Percentiles rank a stretch among this genome's conserved stretches.
Evolutionary conservation across 768 basidiomycete genomes (phyloP).

Genomic region (Suillus variegatus): DNA sequence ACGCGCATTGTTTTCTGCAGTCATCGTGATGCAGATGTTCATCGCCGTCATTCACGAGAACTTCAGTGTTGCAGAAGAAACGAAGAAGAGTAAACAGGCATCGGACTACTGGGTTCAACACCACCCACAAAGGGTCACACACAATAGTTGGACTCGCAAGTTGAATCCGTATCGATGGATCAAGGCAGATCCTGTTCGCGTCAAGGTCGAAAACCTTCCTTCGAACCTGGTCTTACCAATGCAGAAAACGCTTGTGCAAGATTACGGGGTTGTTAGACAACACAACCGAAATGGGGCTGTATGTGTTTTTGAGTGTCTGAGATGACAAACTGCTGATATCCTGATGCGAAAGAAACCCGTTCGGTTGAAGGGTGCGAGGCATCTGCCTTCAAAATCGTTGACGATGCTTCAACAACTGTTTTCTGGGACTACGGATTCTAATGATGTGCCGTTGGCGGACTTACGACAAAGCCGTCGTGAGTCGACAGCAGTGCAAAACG

Average conservation of each 20-base stretch:
- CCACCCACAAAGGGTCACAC: constrained; percentile 49
- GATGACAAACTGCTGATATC: constrained; percentile 20
- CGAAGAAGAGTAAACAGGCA: constrained; percentile 81
- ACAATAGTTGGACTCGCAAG: constrained; percentile 61
- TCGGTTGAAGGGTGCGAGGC: constrained; percentile 39
- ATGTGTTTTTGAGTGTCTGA: constrained; percentile 27
- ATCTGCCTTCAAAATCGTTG: constrained; percentile 59
- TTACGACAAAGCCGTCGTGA: constrained; percentile 42
- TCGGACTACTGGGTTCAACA: constrained; percentile 64
- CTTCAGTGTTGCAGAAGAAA: constrained; percentile 89
- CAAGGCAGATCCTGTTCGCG: constrained; percentile 68
- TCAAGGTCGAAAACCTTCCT: constrained; percentile 71
- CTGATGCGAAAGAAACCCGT: constrained; percentile 13
- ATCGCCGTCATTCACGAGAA: constrained; percentile 98
- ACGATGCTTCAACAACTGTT: constrained; percentile 67
- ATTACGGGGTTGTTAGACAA: constrained; percentile 43
- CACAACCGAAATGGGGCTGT: constrained; percentile 26
- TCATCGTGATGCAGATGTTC: constrained; percentile 93
- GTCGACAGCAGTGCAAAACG: constrained; percentile 32
- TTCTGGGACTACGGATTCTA: constrained; percentile 49
- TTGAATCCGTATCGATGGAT: constrained; percentile 91
- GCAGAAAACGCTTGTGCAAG: constrained; percentile 72
- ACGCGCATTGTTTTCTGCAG: constrained; percentile 38
- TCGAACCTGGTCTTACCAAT: constrained; percentile 77
- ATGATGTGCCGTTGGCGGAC: constrained; percentile 62